Conservation (phyloP, 164 flowering plant genomes). For the Macadamia integrifolia region DNA sequence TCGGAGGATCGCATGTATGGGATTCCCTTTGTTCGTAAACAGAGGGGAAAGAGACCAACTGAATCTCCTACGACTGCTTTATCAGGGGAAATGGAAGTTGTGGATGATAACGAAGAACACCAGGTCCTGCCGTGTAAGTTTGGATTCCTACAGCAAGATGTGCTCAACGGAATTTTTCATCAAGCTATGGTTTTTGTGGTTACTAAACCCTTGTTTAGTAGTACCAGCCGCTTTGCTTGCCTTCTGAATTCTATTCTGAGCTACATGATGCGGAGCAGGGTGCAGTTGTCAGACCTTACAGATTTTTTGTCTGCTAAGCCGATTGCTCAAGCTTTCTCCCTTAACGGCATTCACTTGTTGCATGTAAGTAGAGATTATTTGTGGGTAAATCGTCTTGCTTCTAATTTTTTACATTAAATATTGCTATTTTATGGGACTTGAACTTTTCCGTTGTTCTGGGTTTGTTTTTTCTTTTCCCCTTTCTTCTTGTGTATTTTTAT, state of each 20-base stretch:
- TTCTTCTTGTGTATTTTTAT: not conserved
- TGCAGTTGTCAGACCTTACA: constrained; percentile 33
- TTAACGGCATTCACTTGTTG: constrained; percentile 45
- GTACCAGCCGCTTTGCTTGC: constrained; percentile 16
- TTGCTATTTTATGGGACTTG: not conserved
- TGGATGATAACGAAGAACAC: not conserved
- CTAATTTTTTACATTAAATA: not conserved
- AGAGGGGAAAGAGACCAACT: constrained; percentile 24
- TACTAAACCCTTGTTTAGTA: constrained; percentile 17
- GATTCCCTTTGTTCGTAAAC: constrained; percentile 31
- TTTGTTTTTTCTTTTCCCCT: not conserved
- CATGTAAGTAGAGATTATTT: constrained; percentile 29
- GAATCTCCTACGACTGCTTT: not conserved
- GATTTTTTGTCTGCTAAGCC: constrained; percentile 41
- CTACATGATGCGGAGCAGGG: constrained; percentile 27
- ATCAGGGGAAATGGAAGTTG: not conserved
- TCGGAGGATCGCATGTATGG: constrained; percentile 32
- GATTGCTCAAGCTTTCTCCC: constrained; percentile 28
- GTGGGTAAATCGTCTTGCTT: not conserved
- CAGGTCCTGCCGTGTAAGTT: constrained; percentile 1
- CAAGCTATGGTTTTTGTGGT: constrained; percentile 18
- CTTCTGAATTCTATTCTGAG: constrained; percentile 42
- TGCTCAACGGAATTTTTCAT: not conserved
- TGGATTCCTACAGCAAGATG: not conserved
- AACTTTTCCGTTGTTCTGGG: not conserved